Evolutionary conservation across 176 grass and related monocot genomes (phyloP).

Genomic region (Hsuehochloa calcarea): DNA sequence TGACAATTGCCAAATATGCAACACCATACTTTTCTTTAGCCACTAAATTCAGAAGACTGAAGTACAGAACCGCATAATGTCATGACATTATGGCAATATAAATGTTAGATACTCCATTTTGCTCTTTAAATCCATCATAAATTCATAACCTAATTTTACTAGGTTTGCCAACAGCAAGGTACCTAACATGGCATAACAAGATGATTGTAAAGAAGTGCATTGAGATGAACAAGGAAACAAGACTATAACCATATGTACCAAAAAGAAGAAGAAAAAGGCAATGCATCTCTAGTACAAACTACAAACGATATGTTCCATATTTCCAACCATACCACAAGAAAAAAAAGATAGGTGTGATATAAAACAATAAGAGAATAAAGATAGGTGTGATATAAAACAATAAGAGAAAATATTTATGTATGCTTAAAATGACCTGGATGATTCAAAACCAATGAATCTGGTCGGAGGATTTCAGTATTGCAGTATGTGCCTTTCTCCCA

Average conservation of each 20-base stretch:
- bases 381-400: not conserved
- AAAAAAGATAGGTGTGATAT: too few species aligned
- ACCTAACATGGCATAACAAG: not conserved
- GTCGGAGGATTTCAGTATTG: conserved; percentile 37
- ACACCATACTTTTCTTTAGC: not conserved
- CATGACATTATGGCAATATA: not conserved
- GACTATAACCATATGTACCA: not conserved
- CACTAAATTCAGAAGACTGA: not conserved
- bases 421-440: conserved; percentile 57
- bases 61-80: not conserved
- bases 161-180: not conserved
- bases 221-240: not conserved
- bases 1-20: conserved; percentile 4
- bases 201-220: not conserved
- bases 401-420: conserved; percentile 1
- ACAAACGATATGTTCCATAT: not conserved
- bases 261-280: not conserved
- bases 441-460: conserved; percentile 57
- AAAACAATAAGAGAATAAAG: conserved; percentile 34
- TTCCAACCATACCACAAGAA: not conserved
- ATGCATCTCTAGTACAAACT: not conserved
- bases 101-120: not conserved
- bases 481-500: conserved; percentile 75
- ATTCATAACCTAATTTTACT: not conserved
- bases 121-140: not conserved